Conservation (phyloP, 495 filamentous ascomycete genomes). For the Letharia lupina region DNA sequence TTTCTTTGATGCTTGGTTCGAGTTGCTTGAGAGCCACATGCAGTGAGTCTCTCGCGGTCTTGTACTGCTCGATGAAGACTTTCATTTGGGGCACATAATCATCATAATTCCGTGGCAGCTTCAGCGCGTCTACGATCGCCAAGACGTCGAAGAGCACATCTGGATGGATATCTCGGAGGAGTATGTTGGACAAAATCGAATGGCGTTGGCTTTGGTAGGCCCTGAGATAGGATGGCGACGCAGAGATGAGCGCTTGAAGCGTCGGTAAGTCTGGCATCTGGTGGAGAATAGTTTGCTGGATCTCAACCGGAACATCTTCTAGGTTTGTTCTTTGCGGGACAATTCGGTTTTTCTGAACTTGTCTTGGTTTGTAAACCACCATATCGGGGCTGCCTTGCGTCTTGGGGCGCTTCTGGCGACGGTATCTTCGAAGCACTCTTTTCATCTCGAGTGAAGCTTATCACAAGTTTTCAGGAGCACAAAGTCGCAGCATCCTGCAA, state of each 20-base stretch:
- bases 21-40: not conserved
- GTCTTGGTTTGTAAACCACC: not conserved
- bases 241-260: constrained; percentile 2
- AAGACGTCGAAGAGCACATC: constrained; percentile 5
- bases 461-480: not conserved
- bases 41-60: not conserved
- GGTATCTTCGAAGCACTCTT: not conserved
- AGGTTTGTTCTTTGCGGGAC: constrained; percentile 1
- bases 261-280: not conserved
- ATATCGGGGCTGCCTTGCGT: not conserved
- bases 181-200: not conserved
- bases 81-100: not conserved
- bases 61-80: not conserved
- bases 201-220: not conserved
- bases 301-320: not conserved
- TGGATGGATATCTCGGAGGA: constrained; percentile 8
- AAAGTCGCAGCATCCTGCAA: not conserved
- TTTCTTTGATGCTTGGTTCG: not conserved
- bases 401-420: not conserved
- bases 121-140: not conserved
- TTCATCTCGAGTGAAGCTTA: not conserved
- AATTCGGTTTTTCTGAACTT: not conserved
- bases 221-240: not conserved
- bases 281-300: constrained; percentile 1
- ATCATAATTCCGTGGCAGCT: not conserved